These are phyloP conservation scores for Citrus maxima DNA, from an alignment of 345 rosid species.

Conservation along the genomic window DNA sequence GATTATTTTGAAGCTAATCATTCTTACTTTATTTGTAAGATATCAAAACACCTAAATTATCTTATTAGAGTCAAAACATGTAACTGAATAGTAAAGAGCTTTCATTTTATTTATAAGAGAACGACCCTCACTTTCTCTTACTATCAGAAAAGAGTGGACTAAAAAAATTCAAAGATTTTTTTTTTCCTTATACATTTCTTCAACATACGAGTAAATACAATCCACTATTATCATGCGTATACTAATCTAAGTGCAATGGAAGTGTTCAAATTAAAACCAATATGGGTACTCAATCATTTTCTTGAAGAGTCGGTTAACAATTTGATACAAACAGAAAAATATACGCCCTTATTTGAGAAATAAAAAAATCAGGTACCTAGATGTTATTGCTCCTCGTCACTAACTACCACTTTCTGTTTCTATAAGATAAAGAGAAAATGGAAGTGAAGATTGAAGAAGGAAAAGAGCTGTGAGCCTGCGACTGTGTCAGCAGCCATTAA, in stretches of 20 bases:
- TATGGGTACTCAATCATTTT: no score
- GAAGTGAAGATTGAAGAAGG: not conserved
- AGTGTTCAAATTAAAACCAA: no score
- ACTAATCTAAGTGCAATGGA: not conserved
- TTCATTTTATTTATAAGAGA: no score
- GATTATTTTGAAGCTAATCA: no score
- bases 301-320: not conserved
- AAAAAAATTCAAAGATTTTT: no score
- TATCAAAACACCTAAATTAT: no score
- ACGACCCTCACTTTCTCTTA: no score
- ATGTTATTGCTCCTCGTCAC: not conserved
- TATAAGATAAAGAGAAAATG: not conserved
- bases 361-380: not conserved
- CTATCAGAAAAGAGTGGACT: accelerated
- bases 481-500: not conserved
- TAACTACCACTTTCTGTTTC: not conserved
- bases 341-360: not conserved
- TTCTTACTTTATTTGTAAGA: no score
- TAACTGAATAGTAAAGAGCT: no score
- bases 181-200: no score
- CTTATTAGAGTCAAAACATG: no score
- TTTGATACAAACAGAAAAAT: not conserved
- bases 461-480: not conserved
- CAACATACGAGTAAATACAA: no score
- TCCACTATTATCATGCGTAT: not conserved